These are phyloP conservation scores for Meira miltonrushii DNA, from an alignment of 1,284 basidiomycete species.

Conservation along the genomic window DNA sequence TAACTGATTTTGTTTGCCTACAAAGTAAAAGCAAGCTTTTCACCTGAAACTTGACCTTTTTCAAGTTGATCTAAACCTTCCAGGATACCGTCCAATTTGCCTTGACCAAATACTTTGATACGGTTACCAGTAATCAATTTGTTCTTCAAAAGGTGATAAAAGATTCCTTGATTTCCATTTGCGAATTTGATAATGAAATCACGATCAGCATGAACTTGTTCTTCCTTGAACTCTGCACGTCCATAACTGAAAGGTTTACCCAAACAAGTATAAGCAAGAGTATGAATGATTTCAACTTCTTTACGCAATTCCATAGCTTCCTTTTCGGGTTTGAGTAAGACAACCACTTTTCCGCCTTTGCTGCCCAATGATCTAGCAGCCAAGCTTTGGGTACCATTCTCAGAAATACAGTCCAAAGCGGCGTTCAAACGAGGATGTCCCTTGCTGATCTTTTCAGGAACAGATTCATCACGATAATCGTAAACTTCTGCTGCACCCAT, in stretches of 20 bases:
- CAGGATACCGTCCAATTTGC: slow-evolving; percentile 22
- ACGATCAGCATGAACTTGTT: slow-evolving; percentile 20
- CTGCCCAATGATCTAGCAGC: slow-evolving; percentile 29
- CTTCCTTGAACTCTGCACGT: slow-evolving; percentile 24
- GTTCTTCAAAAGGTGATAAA: slow-evolving; percentile 27
- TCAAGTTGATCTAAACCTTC: slow-evolving; percentile 38
- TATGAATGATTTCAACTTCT: slow-evolving; percentile 33
- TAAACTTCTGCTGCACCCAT: slow-evolving; percentile 42
- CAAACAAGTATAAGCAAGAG: slow-evolving; percentile 30
- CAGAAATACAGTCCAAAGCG: slow-evolving; percentile 46
- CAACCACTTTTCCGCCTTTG: slow-evolving; percentile 31
- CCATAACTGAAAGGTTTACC: slow-evolving; percentile 36
- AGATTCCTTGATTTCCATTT: slow-evolving; percentile 19
- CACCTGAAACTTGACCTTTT: slow-evolving; percentile 36
- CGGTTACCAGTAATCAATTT: slow-evolving; percentile 36
- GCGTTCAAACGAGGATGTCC: slow-evolving; percentile 39
- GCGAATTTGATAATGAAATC: slow-evolving; percentile 17
- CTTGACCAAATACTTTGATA: slow-evolving; percentile 32
- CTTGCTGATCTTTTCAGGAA: slow-evolving; percentile 35
- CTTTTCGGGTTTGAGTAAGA: slow-evolving; percentile 37
- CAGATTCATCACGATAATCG: slow-evolving; percentile 58
- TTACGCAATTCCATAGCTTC: slow-evolving; percentile 33
- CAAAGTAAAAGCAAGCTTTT: slow-evolving; percentile 40
- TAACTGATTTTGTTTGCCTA: no score
- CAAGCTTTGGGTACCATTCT: slow-evolving; percentile 40